Conservation (phyloP, 2,329 filamentous ascomycete species). For the Pseudogymnoascus sp. region DNA sequence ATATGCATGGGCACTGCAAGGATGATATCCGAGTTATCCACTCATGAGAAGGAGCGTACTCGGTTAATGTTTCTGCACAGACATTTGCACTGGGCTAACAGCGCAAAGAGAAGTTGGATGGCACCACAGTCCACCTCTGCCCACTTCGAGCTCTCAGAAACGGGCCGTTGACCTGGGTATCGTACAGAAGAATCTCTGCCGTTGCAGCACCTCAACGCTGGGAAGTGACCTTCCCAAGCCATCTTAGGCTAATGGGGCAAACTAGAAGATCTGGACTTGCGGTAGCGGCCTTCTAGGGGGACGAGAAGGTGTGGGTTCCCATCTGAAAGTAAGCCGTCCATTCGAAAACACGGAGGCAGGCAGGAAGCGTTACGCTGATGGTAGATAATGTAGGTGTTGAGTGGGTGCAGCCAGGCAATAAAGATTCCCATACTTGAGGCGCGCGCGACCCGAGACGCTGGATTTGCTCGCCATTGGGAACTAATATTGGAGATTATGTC, state of each 20-base stretch:
- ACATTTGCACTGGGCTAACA: not conserved
- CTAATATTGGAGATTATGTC: not conserved
- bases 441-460: slow-evolving; percentile 5
- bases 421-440: not conserved
- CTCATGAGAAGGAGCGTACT: not conserved
- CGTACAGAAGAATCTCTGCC: slow-evolving; percentile 8
- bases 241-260: not conserved
- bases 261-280: slow-evolving; percentile 7
- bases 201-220: not conserved
- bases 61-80: slow-evolving; percentile 7
- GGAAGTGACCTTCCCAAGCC: not conserved
- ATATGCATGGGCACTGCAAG: not conserved
- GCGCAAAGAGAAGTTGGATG: not conserved
- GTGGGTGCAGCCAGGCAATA: not conserved
- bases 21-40: not conserved
- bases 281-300: not conserved
- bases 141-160: not conserved
- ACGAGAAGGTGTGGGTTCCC: not conserved
- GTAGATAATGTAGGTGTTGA: not conserved
- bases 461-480: not conserved
- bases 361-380: not conserved
- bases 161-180: slow-evolving; percentile 2
- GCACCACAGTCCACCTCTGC: not conserved
- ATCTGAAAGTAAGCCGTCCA: not conserved
- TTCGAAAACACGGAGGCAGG: not conserved